Conservation (phyloP, 805 yeast species). For the Peterozyma toletana region DNA sequence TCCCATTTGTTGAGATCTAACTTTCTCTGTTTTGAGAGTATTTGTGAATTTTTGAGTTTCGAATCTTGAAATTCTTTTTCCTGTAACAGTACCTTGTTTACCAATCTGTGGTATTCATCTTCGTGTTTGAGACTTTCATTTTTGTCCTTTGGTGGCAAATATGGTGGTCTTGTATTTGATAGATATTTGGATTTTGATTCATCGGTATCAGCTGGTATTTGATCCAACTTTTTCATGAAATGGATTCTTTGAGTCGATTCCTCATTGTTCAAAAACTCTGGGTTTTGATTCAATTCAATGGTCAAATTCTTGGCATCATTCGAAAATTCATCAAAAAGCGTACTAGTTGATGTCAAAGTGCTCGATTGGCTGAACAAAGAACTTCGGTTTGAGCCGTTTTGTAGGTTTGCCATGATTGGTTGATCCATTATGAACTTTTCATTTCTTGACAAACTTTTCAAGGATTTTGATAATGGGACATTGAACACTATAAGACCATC, state of each 20-base stretch:
- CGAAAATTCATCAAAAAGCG: conserved; percentile 15
- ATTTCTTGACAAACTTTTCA: conserved; percentile 29
- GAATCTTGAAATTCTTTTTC: conserved; percentile 27
- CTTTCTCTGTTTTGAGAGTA: conserved; percentile 25
- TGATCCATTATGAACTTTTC: conserved; percentile 22
- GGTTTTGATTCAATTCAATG: conserved; percentile 20
- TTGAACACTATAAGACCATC: conserved; percentile 49
- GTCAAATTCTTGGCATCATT: conserved; percentile 28
- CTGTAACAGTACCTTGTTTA: conserved; percentile 30
- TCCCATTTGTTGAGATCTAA: conserved; percentile 28
- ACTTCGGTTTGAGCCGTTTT: conserved; percentile 28
- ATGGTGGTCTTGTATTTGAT: conserved; percentile 52
- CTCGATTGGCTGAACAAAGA: conserved; percentile 32
- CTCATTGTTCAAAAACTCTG: conserved; percentile 23
- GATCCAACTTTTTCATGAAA: conserved; percentile 7
- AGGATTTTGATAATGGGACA: conserved; percentile 56
- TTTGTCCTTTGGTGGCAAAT: conserved; percentile 58
- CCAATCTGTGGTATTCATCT: conserved; percentile 38
- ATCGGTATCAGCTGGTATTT: conserved; percentile 4
- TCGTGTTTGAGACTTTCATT: conserved; percentile 49
- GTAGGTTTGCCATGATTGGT: conserved; percentile 4
- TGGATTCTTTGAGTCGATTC: conserved; percentile 28
- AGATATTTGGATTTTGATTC: conserved; percentile 13
- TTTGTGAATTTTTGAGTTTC: conserved; percentile 17
- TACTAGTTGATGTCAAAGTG: conserved; percentile 12